Percentiles rank a stretch among this genome's conserved stretches.
These are phyloP conservation scores for Phytomonas sp. DNA, from an alignment of 208 protist genomes.

Conservation along the genomic window DNA sequence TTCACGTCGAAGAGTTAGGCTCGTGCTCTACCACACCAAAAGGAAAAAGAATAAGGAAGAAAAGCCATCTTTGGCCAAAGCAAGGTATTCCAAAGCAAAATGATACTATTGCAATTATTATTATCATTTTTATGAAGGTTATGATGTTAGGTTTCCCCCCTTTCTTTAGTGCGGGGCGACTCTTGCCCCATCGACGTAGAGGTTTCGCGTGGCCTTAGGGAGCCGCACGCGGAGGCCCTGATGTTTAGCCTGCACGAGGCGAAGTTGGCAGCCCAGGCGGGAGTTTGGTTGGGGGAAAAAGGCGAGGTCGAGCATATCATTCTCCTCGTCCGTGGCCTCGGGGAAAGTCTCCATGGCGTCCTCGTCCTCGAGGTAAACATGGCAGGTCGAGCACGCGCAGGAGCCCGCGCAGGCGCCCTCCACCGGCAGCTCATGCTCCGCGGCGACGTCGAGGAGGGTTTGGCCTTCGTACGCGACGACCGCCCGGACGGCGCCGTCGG, in stretches of 20 bases:
- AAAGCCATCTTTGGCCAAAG: no score
- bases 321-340: conserved; percentile 91
- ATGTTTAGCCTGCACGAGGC: conserved; percentile 56
- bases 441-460: conserved; percentile 90
- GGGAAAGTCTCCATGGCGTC: conserved; percentile 80
- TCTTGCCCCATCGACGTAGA: conserved; percentile 88
- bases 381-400: conserved; percentile 97
- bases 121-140: no score
- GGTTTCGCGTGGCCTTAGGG: conserved; percentile 84
- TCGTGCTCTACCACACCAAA: no score
- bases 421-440: conserved; percentile 91
- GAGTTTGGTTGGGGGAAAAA: conserved; percentile 83
- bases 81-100: no score
- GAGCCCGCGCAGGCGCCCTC: conserved; percentile 94
- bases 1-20: no score
- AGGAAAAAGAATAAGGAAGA: no score
- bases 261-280: conserved; percentile 83
- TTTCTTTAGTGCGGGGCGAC: conserved; percentile 56
- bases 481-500: conserved; percentile 40
- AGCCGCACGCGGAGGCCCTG: conserved; percentile 70
- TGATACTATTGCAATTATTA: no score
- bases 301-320: conserved; percentile 89
- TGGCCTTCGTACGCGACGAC: conserved; percentile 87
- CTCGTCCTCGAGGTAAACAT: conserved; percentile 90
- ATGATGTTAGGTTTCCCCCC: not conserved